Evolutionary conservation across 2,329 filamentous ascomycete genomes (phyloP), one percentile per base, ranked within the genome.

Genomic region (Colletotrichum sp.): DNA sequence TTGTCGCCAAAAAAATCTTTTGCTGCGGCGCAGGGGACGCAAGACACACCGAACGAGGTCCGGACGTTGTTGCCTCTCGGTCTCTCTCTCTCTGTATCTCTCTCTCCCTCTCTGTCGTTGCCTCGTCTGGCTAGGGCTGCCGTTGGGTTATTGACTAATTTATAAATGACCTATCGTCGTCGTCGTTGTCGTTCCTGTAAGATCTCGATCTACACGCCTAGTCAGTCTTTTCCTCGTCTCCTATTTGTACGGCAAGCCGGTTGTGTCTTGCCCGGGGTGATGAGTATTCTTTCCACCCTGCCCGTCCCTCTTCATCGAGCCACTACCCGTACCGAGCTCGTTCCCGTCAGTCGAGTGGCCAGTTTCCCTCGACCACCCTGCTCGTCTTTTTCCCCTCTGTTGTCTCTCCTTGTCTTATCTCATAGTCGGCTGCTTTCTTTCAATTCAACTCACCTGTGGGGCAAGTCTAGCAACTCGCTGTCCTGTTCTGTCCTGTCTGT

Each of bases 131-230:
- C 24, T 43, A 12, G 28, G 30, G 43, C 12, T 34, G 48, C 43
- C 16, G 64, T 24, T 36, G 48, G n/a, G 21, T 7, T 36, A 18
- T 38, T 38, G 69, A 38, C 48, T 30, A 61, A 36, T 52, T 24
- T 69, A 75, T 68, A 68, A 75, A 58, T 73, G 73, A 58, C 43
- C 73, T 63, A 63, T 66, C 63, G 69, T 52, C 32, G 58, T 63
- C 64, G 48, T 62, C 10, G 61, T 55, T 32, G 73, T 73, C 24
- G 26, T 18, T 64, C n/a, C 43, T 56, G 12, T 70, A 7, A 59
- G 64, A 69, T 73, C 56, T 75, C 73, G 58, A 75, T 75, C 73
- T 75, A 73, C 21, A 43, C 16, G 48, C 18, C 9, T 32, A 52
- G 63, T 73, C 34, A 73, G 69, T 64, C 43, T 63, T 63, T 68